Percentiles rank a stretch among this genome's conserved stretches.
These are phyloP conservation scores for Pseudonitzschia delicatissima DNA, from an alignment of 108 stramenopile species.

Conservation along the genomic window DNA sequence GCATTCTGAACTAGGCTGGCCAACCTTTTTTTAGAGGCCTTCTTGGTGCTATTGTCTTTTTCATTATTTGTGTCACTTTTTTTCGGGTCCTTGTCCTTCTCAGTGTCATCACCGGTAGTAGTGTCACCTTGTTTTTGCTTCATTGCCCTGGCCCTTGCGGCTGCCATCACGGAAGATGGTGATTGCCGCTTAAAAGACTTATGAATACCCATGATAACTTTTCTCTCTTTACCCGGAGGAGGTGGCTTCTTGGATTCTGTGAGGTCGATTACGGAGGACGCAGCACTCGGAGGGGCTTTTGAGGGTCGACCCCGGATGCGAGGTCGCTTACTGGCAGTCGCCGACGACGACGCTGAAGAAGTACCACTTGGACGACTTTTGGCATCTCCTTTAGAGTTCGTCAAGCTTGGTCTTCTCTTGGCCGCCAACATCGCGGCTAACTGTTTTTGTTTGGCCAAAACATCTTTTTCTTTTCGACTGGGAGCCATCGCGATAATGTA, in stretches of 20 bases:
- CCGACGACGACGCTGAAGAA: background rate
- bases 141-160: slow-evolving; percentile 26
- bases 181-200: slow-evolving; percentile 25
- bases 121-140: background rate
- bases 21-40: slow-evolving; percentile 11
- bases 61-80: background rate
- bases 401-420: slow-evolving; percentile 7
- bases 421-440: slow-evolving; percentile 12
- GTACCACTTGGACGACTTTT: background rate
- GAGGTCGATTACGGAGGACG: slow-evolving; percentile 3
- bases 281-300: background rate
- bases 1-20: slow-evolving; percentile 18
- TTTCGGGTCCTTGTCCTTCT: slow-evolving; percentile 3
- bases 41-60: background rate
- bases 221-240: background rate
- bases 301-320: background rate
- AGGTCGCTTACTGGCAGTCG: background rate
- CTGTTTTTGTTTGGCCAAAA: slow-evolving; percentile 23
- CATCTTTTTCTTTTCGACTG: slow-evolving; percentile 26
- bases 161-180: slow-evolving; percentile 22
- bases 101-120: background rate
- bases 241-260: background rate
- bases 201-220: slow-evolving; percentile 13
- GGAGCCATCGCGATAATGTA: background rate
- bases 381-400: background rate